A percentile compares a stretch with the other conserved stretches of the same genome.
phyloP scores from a whole-genome alignment of 2,329 filamentous ascomycete species.

The Blastomyces gilchristii region DNA sequence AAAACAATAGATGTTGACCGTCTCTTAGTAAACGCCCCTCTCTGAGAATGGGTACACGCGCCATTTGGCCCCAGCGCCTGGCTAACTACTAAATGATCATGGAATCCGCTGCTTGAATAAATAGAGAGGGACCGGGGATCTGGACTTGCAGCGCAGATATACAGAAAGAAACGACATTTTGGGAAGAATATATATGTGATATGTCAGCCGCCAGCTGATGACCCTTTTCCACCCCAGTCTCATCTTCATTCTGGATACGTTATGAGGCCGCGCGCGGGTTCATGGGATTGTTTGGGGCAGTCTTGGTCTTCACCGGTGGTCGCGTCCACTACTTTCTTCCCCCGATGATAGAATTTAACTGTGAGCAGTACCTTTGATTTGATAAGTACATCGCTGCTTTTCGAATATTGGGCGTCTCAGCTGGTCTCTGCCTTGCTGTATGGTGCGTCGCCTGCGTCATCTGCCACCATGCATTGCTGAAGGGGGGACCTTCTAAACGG shows the following conservation, averaged over 20 bases:
- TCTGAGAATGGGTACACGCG: not conserved
- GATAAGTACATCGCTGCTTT: not conserved
- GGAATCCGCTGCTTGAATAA: not conserved
- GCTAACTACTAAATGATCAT: not conserved
- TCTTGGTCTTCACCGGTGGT: not conserved
- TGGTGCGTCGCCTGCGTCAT: not conserved
- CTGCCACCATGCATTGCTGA: not conserved
- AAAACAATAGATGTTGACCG: not conserved
- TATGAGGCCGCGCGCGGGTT: not conserved
- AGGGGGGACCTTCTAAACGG: slow-evolving; percentile 7
- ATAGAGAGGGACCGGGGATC: not conserved
- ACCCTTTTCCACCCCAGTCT: too few relatives aligned
- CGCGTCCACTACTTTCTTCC: not conserved
- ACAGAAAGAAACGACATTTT: not conserved
- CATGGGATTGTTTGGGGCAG: not conserved
- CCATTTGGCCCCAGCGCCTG: not conserved
- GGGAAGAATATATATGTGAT: not conserved
- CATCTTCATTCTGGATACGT: not conserved
- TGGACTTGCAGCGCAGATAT: not conserved
- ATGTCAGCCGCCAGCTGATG: not conserved
- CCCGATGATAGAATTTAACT: not conserved
- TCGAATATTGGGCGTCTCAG: not conserved
- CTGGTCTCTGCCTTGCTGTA: not conserved
- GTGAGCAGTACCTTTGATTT: not conserved
- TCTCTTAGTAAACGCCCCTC: not conserved